Conservation (phyloP, 1,284 basidiomycete species). For the Ceratobasidium sp. region DNA sequence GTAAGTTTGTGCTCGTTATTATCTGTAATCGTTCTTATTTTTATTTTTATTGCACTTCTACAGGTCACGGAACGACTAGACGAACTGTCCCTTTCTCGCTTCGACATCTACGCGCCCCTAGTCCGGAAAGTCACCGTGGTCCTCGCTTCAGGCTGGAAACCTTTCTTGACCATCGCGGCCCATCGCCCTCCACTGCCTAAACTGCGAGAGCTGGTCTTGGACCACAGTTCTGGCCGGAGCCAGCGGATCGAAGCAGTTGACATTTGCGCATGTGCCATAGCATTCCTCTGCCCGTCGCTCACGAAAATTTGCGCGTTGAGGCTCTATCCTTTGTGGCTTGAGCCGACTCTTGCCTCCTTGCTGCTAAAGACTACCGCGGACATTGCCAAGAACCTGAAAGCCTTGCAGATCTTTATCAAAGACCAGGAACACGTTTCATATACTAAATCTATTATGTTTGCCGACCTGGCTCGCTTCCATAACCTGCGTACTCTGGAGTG, state of each 20-base stretch:
- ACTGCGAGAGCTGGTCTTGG: not conserved
- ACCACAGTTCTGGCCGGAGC: not conserved
- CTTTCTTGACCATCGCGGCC: not conserved
- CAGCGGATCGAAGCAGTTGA: too few relatives aligned
- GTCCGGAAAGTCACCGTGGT: not conserved
- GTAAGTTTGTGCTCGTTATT: not conserved
- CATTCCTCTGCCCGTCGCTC: constrained; percentile 1
- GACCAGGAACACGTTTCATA: not conserved
- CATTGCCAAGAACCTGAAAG: not conserved
- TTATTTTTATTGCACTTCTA: too few relatives aligned
- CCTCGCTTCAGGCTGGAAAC: too few relatives aligned
- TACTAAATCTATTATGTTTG: not conserved
- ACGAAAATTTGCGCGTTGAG: not conserved
- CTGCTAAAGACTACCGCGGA: not conserved
- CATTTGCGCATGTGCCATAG: not conserved
- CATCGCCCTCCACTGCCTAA: not conserved
- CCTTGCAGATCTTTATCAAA: not conserved
- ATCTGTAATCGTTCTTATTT: too few relatives aligned
- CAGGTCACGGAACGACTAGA: not conserved
- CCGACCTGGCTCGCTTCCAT: not conserved
- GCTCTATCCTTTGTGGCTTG: not conserved
- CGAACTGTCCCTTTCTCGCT: not conserved
- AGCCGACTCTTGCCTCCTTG: not conserved
- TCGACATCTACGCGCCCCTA: not conserved
- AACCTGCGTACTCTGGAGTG: not conserved